Conservation (phyloP, 805 yeast species). For the Kuraishia floccosa region DNA sequence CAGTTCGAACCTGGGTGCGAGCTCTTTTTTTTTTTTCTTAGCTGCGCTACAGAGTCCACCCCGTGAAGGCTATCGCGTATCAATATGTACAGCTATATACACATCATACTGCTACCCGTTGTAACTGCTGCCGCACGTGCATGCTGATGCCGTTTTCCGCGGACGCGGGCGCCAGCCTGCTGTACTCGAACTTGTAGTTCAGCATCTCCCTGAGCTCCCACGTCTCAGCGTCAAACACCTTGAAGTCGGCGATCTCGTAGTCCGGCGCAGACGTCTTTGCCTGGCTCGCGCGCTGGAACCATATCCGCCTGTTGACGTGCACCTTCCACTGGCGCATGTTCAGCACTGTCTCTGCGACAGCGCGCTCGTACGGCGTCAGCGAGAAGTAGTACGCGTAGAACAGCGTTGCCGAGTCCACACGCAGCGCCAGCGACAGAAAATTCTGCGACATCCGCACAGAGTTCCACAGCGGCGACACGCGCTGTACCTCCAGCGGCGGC, state of each 20-base stretch:
- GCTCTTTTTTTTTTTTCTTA: slow-evolving; percentile 39
- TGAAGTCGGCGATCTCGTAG: slow-evolving; percentile 30
- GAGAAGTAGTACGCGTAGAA: slow-evolving; percentile 34
- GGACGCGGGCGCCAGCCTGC: slow-evolving; percentile 8
- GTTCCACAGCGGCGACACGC: slow-evolving; percentile 20
- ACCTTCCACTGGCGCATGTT: slow-evolving; percentile 26
- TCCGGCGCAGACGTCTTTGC: slow-evolving; percentile 24
- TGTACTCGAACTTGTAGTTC: slow-evolving; percentile 26
- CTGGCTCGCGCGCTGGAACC: slow-evolving; percentile 28
- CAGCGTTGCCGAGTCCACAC: slow-evolving; percentile 21
- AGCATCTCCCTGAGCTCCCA: slow-evolving; percentile 30
- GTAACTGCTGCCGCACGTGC: too few species aligned
- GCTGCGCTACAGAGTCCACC: too few species aligned
- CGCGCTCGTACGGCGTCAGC: slow-evolving; percentile 26
- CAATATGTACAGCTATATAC: too few species aligned
- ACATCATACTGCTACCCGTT: too few species aligned
- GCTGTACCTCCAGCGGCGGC: slow-evolving; percentile 19
- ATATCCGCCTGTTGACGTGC: slow-evolving; percentile 16
- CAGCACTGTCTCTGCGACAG: slow-evolving; percentile 20
- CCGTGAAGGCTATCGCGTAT: too few species aligned
- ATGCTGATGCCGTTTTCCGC: too few species aligned
- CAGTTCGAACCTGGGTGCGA: slow-evolving; percentile 92
- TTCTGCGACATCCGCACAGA: slow-evolving; percentile 11
- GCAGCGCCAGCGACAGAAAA: slow-evolving; percentile 13
- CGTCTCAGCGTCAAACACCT: slow-evolving; percentile 27